Base-by-base conservation (phyloP, 164 flowering plant species). In the Sextonia rubra region DNA sequence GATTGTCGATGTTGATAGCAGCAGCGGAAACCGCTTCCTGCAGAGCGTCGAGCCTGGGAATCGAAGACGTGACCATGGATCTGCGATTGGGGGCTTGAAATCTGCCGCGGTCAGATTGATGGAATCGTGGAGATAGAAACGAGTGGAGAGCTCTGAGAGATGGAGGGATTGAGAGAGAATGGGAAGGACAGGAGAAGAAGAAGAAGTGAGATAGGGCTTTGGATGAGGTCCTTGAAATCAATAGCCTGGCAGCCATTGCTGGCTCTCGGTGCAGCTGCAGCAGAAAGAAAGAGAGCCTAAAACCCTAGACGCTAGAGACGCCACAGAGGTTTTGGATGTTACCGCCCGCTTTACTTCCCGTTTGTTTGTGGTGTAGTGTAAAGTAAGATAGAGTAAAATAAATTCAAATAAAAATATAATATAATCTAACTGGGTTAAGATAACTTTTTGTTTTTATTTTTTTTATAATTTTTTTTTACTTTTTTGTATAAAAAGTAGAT, bases 1-100 rank as follows among this genome's bases (percentile, higher is more conserved):
- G 85, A 77, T 72, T 77, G 78, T 94, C 97, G 52, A 67, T 73
- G 32, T 64, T 64, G 1, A 69, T 44, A 0, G 79, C 17, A 8
- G 60, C 70, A 2, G 78, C 49, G 0, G 84, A 73, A 24, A 64
- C 70, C 14, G 77, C 83, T 56, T 76, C 80, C 20, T 15, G 20
- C 1, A 76, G 77, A 44, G 63, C 49, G 25, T 66, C 68, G 25
- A 55, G 44, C 55, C 47, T 68, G 2, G 85, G 82, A 25, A 37
- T 23, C 12, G 85, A 80, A 18, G 24, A 37, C 1, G 77, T 71
- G 47, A 76, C 79, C 76, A 85, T 71, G 77, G 80, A 44, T 76
- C 85, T 81, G 49, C 68, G 48, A 60, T 66, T 55, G 7, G 56
- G 17, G 52, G 65, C 64, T 9, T 17, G 69, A 23, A 76, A 6